Evolutionary conservation across 495 filamentous ascomycete genomes (phyloP), one percentile per base, ranked within the genome.

Genomic region (Peziza echinospora): DNA sequence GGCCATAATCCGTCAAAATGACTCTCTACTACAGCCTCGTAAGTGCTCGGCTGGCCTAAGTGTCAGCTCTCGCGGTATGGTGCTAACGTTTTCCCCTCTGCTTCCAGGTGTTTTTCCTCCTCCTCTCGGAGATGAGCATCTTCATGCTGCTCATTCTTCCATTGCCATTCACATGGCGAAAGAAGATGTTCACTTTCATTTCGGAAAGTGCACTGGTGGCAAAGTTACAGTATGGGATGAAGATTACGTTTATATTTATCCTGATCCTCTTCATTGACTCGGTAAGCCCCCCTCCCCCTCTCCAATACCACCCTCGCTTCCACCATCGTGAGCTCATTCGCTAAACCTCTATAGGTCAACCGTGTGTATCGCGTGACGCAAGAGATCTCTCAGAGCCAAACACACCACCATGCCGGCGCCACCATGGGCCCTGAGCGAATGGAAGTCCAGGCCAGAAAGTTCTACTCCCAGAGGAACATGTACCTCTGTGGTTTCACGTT

Each of bases 391-490:
- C 68, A 77, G 41, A 67, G 68, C 51, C n/a, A n/a, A n/a, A n/a
- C n/a, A n/a, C n/a, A n/a, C n/a, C 65, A 50, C 46, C 53, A 57
- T 25, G 45, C 30, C 1, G 74, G 76, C 43, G 73, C 78, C 44
- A 70, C 91, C 28, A 77, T 78, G 61, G 82, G 91, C 44, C 78
- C 80, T 63, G 89, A 93, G 62, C 84, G 89, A 51, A 83, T 91
- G 75, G 89, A 97, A 65, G 84, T 94, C 16, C 89, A 97, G 64
- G 89, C 89, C 49, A 86, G 89, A 70, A 96, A 96, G 65, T 97
- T 97, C 71, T 97, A 97, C 75, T 92, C 86, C 49, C 86, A 97
- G 68, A 87, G 89, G 60, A 97, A 97, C 75, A 94, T 97, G 91
- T 97, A 97, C 68, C 84, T 97, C 47, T 96, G 91, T 66, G 89